Evolutionary conservation across 306 rosid species (phyloP).

Genomic region (Cicer judaicum): DNA sequence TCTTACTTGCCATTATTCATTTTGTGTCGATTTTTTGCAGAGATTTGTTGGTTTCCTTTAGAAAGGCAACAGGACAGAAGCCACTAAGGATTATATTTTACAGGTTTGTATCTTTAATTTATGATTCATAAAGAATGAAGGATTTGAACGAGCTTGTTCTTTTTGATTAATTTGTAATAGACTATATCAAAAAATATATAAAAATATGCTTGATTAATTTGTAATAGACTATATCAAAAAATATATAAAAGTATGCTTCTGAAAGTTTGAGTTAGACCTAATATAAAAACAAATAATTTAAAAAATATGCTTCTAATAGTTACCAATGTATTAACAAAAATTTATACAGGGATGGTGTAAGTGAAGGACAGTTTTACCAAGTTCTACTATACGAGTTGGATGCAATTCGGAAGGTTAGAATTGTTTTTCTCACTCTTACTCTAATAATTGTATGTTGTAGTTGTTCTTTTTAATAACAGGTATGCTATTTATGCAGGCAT

Average conservation of each 20-base stretch:
- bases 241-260: too few species aligned
- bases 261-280: too few species aligned
- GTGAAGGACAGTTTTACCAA: slow-evolving; percentile 97
- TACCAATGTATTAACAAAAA: slow-evolving; percentile 9
- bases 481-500: slow-evolving; percentile 59
- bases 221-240: not conserved
- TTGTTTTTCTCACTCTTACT: not conserved
- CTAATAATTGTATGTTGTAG: not conserved
- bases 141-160: not conserved
- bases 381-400: slow-evolving; percentile 90
- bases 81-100: slow-evolving; percentile 92
- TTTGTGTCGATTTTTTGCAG: slow-evolving; percentile 51
- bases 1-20: slow-evolving; percentile 18
- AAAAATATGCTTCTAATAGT: not conserved
- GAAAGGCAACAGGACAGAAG: slow-evolving; percentile 93
- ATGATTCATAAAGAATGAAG: not conserved
- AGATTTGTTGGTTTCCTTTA: slow-evolving; percentile 88
- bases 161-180: not conserved
- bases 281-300: not conserved
- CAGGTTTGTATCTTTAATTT: slow-evolving; percentile 55
- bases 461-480: not conserved
- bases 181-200: not conserved
- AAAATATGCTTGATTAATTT: not conserved
- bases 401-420: slow-evolving; percentile 83
- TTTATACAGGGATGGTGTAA: slow-evolving; percentile 85